Evolutionary conservation across 139 green algal species (phyloP), one percentile per base, ranked within the genome.

Genomic region (Dunaliella primolecta): DNA sequence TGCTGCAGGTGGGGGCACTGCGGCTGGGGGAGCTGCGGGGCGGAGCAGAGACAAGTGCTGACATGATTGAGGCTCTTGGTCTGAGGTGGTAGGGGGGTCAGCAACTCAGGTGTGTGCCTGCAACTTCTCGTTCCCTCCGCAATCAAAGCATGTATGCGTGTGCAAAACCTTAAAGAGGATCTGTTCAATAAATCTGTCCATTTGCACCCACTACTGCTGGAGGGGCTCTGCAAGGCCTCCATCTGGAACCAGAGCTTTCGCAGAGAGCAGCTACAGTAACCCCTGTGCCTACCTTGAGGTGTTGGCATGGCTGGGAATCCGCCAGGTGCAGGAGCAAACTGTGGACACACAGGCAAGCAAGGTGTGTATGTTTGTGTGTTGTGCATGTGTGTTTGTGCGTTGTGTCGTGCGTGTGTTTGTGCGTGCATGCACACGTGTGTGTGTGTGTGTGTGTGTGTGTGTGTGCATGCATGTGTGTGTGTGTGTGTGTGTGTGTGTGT

Each of bases 21-120:
- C 35, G 36, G 92, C 84, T 33, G 92, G 81, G 24, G 93, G 70
- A 21, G 86, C 74, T 75, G 87, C 78, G 11, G 64, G 33, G 79
- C 3, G 33, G 77, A n/a, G 77, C 27, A 27, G 24, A 27, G 64
- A 31, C 15, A 36, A 57, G 33, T 27, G 34, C 33, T 78, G 33
- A 75, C n/a, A 36, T n/a, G n/a, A 33, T 71, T 57, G n/a, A n/a
- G n/a, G n/a, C n/a, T n/a, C n/a, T n/a, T n/a, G n/a, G n/a, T n/a
- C n/a, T n/a, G n/a, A n/a, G n/a, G n/a, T n/a, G n/a, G n/a, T n/a
- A n/a, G n/a, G n/a, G n/a, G n/a, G n/a, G n/a, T n/a, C n/a, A n/a
- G n/a, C n/a, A n/a, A n/a, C n/a, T n/a, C n/a, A n/a, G n/a, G n/a
- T n/a, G n/a, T n/a, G n/a, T n/a, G n/a, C n/a, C n/a, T n/a, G n/a